phyloP scores from a whole-genome alignment of 305 asterid species.

The Caryopteris hybrid region DNA sequence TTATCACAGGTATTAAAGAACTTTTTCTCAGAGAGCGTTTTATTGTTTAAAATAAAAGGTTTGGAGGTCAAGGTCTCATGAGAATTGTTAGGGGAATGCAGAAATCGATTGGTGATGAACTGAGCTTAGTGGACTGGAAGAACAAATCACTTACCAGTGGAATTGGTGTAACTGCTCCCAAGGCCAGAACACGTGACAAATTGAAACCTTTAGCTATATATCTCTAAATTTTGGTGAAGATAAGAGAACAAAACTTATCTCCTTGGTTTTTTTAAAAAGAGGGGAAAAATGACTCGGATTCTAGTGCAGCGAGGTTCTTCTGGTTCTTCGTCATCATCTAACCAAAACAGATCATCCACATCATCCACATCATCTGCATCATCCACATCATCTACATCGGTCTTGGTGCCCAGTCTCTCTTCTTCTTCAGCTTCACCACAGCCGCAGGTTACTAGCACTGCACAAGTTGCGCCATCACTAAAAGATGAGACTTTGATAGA shows the following conservation, averaged over 20 bases:
- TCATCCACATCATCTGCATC: slow-evolving; percentile 57
- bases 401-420: slow-evolving; percentile 38
- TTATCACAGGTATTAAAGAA: slow-evolving; percentile 46
- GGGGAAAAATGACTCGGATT: slow-evolving; percentile 75
- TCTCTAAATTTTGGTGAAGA: slow-evolving; percentile 42
- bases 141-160: slow-evolving; percentile 75
- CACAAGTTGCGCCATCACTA: slow-evolving; percentile 41
- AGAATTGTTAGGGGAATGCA: slow-evolving; percentile 99
- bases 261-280: slow-evolving; percentile 31
- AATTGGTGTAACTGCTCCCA: slow-evolving; percentile 76
- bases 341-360: slow-evolving; percentile 58
- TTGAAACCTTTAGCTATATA: slow-evolving; percentile 49
- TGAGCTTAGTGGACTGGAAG: slow-evolving; percentile 58
- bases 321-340: slow-evolving; percentile 77
- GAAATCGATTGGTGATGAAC: slow-evolving; percentile 66
- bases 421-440: slow-evolving; percentile 49
- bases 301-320: slow-evolving; percentile 86
- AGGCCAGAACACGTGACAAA: slow-evolving; percentile 86
- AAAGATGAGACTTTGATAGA: slow-evolving; percentile 56
- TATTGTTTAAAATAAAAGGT: slow-evolving; percentile 48
- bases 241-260: slow-evolving; percentile 21
- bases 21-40: slow-evolving; percentile 55
- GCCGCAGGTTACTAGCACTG: slow-evolving; percentile 36
- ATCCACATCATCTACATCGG: slow-evolving; percentile 45
- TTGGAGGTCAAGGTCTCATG: slow-evolving; percentile 91